A percentile compares a stretch with the other conserved stretches of the same genome.
Evolutionary conservation across 768 basidiomycete genomes (phyloP).

Genomic region (Dentipellis fragilis): DNA sequence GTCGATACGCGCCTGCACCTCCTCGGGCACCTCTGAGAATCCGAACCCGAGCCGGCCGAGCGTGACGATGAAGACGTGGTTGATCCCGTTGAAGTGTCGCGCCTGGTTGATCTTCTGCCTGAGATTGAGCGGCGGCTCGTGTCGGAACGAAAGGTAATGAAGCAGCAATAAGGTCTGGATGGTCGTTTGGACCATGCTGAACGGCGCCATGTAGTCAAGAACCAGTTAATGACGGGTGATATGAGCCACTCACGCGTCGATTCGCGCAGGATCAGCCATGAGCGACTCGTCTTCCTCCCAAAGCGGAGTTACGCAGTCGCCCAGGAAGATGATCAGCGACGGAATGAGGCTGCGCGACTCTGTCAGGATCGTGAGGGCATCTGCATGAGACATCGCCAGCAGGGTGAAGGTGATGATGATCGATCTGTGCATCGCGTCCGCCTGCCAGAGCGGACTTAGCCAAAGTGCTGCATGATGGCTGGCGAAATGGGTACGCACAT

Average conservation of each 20-base stretch:
- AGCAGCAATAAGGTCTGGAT: slow-evolving; percentile 49
- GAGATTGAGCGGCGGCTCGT: slow-evolving; percentile 34
- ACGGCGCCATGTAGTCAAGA: not conserved
- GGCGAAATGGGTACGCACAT: slow-evolving; percentile 11
- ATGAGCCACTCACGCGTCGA: slow-evolving; percentile 26
- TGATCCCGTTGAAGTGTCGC: slow-evolving; percentile 47
- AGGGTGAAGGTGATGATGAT: slow-evolving; percentile 32
- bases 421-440: slow-evolving; percentile 23
- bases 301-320: slow-evolving; percentile 40
- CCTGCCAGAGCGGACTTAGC: slow-evolving; percentile 16
- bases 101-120: slow-evolving; percentile 49
- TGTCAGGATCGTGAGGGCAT: slow-evolving; percentile 27
- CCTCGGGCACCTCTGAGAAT: slow-evolving; percentile 34
- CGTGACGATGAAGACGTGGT: slow-evolving; percentile 65
- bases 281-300: slow-evolving; percentile 57
- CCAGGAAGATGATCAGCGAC: slow-evolving; percentile 48
- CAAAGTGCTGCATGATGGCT: not conserved
- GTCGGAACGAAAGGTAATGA: slow-evolving; percentile 49
- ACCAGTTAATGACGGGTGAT: slow-evolving; percentile 4
- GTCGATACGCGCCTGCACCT: slow-evolving; percentile 3
- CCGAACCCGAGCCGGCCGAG: slow-evolving; percentile 55
- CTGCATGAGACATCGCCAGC: slow-evolving; percentile 28
- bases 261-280: slow-evolving; percentile 24
- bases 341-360: slow-evolving; percentile 52
- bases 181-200: slow-evolving; percentile 41